Evolutionary conservation across 2,329 filamentous ascomycete genomes (phyloP).

Genomic region (Fusarium concolor): DNA sequence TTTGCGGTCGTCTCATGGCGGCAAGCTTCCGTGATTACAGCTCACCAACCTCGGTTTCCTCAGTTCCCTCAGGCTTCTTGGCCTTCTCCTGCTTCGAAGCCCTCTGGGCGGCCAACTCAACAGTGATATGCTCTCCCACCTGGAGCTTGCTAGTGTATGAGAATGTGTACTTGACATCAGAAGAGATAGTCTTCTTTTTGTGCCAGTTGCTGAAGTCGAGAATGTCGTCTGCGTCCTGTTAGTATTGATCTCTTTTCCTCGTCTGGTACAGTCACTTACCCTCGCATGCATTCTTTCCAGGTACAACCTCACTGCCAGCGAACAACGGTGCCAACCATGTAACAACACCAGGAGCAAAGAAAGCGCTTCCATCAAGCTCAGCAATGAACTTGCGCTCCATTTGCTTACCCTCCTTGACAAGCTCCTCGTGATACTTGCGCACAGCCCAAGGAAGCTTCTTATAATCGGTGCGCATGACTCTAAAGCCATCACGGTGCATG

Average conservation of each 20-base stretch:
- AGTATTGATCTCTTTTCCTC: background rate
- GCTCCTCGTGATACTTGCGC: slow-evolving; percentile 20
- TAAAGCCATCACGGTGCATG: slow-evolving; percentile 30
- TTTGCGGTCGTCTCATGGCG: rapidly evolving
- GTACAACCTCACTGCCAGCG: slow-evolving; percentile 16
- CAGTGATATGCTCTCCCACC: background rate
- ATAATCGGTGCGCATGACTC: slow-evolving; percentile 20
- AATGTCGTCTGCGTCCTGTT: slow-evolving; percentile 4
- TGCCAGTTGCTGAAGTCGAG: slow-evolving; percentile 20
- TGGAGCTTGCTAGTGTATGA: slow-evolving; percentile 1
- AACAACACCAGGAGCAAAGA: slow-evolving; percentile 33
- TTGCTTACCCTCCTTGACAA: slow-evolving; percentile 13
- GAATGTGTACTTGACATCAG: background rate
- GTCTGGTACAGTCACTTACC: background rate
- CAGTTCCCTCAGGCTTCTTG: background rate
- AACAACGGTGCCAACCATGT: slow-evolving; percentile 30
- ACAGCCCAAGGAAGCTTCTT: slow-evolving; percentile 31
- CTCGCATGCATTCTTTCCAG: slow-evolving; percentile 21
- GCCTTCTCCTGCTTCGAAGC: background rate
- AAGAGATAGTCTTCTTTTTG: background rate
- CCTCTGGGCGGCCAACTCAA: slow-evolving; percentile 14
- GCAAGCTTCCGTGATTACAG: background rate
- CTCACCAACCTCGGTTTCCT: background rate
- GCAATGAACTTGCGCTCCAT: slow-evolving; percentile 34
- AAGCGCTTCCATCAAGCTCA: slow-evolving; percentile 24